Evolutionary conservation across 2,329 filamentous ascomycete genomes (phyloP), one percentile per base, ranked within the genome.

Genomic region (Fusarium sp.): DNA sequence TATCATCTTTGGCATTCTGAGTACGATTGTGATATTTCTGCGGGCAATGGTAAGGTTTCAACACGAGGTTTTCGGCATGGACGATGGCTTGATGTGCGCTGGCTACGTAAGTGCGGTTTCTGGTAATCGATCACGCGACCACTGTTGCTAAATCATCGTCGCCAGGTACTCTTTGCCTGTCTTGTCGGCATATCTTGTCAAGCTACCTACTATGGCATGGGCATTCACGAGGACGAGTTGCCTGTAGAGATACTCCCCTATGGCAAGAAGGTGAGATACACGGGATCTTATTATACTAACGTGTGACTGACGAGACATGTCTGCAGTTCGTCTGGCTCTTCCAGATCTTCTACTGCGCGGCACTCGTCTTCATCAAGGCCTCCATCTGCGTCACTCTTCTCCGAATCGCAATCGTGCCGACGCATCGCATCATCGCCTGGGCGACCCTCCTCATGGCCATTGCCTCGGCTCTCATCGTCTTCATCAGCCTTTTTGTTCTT

Each of bases 321-420:
- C 12, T 13, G n/a, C 9, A 61, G 58, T 55, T 52, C 34, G 7
- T 62, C 12, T 62, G 52, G 53, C 30, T 47, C 13, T 57, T 57
- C 8, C 60, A 62, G 34, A 37, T 46, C 12, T 27, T 37, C 15
- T 62, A 62, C 15, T 62, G 60, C 46, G 39, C 16, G n/a, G 43
- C 60, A 6, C n/a, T 62, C 9, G 6, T 62, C 11, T 62, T 57
- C 13, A 62, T 62, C 31, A 62, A 62, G 11, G 47, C 44, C 9
- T 44, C 60, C 23, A 62, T 62, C 23, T 62, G 60, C 39, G 46
- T 47, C 23, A 56, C 52, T 4, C 39, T 62, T 10, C 60, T 62
- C 18, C 60, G 60, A 30, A 62, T 62, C 39, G 60, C 60, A 16
- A 44, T 62, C 6, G 30, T 7, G 6, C 43, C n/a, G n/a, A 28